Evolutionary conservation across 179 eudicot genomes (phyloP).

Genomic region (Beta lomatogona): DNA sequence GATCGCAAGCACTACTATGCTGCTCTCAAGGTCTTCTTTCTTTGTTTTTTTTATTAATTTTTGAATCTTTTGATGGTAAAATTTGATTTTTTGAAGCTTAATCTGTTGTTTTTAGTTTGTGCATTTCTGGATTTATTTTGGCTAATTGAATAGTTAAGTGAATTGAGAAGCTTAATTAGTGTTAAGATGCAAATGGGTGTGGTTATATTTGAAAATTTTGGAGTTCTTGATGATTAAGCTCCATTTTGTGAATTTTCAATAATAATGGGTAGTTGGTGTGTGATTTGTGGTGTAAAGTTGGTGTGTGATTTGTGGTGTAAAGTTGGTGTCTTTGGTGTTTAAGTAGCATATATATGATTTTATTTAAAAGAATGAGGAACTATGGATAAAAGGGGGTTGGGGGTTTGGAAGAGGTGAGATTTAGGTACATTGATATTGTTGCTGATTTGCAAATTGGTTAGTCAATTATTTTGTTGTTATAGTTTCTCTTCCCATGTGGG

Average conservation of each 20-base stretch:
- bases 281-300: background rate
- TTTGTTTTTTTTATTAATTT: background rate
- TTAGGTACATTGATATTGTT: too few relatives aligned
- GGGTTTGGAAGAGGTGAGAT: too few relatives aligned
- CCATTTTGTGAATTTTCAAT: background rate
- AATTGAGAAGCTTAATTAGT: background rate
- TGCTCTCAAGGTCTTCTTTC: constrained; percentile 68
- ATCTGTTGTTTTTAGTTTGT: background rate
- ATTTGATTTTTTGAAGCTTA: too few relatives aligned
- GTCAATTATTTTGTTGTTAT: background rate
- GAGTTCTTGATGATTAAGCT: background rate
- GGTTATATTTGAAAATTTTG: background rate
- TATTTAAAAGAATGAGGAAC: background rate
- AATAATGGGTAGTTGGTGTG: background rate
- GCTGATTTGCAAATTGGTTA: background rate
- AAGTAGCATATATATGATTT: background rate
- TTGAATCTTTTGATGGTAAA: background rate
- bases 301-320: background rate
- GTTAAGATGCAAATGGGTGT: background rate
- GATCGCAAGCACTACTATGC: constrained; percentile 68
- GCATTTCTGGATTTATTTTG: background rate
- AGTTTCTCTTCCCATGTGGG: background rate
- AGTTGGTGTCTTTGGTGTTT: background rate
- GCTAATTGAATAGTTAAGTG: background rate
- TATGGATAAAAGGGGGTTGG: too few relatives aligned